Percentiles rank a stretch among this genome's conserved stretches.
Conservation (phyloP, 2,329 filamentous ascomycete genomes). For the Colletotrichum echinochloae region DNA sequence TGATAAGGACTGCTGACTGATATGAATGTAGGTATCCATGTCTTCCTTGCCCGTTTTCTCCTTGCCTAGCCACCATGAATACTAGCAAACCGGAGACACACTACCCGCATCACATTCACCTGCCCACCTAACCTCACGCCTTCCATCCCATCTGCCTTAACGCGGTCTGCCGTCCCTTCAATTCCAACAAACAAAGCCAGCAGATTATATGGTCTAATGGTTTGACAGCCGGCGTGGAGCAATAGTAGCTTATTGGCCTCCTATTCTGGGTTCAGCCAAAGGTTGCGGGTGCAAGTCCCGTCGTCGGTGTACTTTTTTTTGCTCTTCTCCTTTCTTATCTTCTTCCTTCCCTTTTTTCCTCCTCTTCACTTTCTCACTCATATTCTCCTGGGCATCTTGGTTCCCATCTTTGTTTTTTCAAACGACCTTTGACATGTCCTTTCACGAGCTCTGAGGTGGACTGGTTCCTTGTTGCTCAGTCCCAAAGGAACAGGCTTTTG, state of each 20-base stretch:
- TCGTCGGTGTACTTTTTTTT: slow-evolving; percentile 23
- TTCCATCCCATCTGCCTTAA: slow-evolving; percentile 19
- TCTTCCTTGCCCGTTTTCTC: too few species aligned
- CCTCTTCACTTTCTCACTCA: not conserved
- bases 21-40: too few species aligned
- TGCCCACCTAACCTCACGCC: not conserved
- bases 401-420: not conserved
- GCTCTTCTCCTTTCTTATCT: not conserved
- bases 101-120: not conserved
- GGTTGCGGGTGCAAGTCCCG: slow-evolving; percentile 41
- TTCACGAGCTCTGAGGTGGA: not conserved
- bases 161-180: not conserved
- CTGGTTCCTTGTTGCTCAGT: not conserved
- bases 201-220: slow-evolving; percentile 25
- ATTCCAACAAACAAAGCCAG: slow-evolving; percentile 14
- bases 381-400: not conserved
- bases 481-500: not conserved
- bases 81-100: not conserved
- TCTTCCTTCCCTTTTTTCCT: not conserved
- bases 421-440: not conserved
- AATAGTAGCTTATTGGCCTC: slow-evolving; percentile 41
- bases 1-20: not conserved
- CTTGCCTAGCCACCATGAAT: not conserved
- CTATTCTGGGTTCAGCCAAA: slow-evolving; percentile 33
- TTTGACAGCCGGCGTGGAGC: slow-evolving; percentile 36